A percentile compares a stretch with the other conserved stretches of the same genome.
phyloP scores from a whole-genome alignment of 331 rosid genomes.

The Prunus yedoensis region DNA sequence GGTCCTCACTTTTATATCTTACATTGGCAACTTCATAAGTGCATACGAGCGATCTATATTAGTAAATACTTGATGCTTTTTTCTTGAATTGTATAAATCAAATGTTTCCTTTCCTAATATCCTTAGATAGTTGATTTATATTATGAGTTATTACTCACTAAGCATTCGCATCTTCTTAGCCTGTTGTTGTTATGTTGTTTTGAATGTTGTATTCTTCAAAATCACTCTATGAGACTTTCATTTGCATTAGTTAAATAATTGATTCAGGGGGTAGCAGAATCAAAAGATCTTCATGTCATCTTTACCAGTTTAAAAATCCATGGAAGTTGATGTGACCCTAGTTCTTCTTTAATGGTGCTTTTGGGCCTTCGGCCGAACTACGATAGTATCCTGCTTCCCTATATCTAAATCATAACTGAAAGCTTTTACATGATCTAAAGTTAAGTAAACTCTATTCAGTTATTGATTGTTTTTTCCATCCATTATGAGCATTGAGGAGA shows the following conservation, averaged over 20 bases:
- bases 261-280: not conserved
- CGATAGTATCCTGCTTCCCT: not conserved
- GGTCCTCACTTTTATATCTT: constrained; percentile 16
- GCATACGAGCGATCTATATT: not conserved
- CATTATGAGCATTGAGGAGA: not conserved
- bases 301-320: not conserved
- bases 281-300: not conserved
- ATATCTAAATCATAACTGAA: not conserved
- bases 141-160: not conserved
- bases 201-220: not conserved
- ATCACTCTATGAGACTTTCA: not conserved
- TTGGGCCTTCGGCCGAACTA: not conserved
- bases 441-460: not conserved
- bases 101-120: not conserved
- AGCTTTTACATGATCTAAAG: not conserved
- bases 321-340: not conserved
- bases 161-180: not conserved
- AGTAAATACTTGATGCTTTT: not conserved
- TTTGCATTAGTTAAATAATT: not conserved
- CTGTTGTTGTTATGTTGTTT: not conserved
- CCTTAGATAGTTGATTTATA: not conserved
- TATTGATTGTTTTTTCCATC: not conserved
- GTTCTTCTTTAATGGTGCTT: not conserved
- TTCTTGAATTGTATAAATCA: not conserved
- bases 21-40: not conserved